Percentiles rank a stretch among this genome's conserved stretches.
phyloP scores from a whole-genome alignment of 2,329 filamentous ascomycete genomes.

The Fusarium falciforme region DNA sequence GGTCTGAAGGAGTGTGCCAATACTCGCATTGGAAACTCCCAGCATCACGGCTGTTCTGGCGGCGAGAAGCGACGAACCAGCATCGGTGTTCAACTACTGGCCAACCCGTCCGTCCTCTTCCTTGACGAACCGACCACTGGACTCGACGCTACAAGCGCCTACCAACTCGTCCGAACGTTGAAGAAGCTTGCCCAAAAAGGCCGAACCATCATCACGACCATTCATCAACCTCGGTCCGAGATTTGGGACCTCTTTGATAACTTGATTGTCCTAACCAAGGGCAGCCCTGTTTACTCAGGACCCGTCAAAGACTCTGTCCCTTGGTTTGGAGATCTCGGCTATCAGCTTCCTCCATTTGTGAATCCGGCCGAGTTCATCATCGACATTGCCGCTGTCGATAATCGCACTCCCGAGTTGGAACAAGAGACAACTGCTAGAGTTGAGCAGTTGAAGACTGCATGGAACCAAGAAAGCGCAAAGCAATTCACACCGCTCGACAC shows the following conservation, averaged over 20 bases:
- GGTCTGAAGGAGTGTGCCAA: constrained; percentile 82
- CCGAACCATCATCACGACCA: constrained; percentile 77
- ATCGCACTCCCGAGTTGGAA: constrained; percentile 75
- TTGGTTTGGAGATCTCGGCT: constrained; percentile 72
- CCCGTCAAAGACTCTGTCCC: constrained; percentile 66
- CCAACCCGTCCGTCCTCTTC: constrained; percentile 81
- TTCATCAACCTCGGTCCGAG: constrained; percentile 82
- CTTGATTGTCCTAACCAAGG: constrained; percentile 74
- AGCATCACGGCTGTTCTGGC: constrained; percentile 80
- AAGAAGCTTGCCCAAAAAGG: constrained; percentile 76
- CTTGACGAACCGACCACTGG: constrained; percentile 85
- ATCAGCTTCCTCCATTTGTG: constrained; percentile 75
- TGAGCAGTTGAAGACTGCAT: constrained; percentile 68
- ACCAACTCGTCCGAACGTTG: constrained; percentile 76
- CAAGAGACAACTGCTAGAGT: constrained; percentile 69
- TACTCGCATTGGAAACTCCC: constrained; percentile 77
- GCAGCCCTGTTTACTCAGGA: constrained; percentile 76
- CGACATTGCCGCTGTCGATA: constrained; percentile 80
- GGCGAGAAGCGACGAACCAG: constrained; percentile 82
- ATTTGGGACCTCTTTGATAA: constrained; percentile 84
- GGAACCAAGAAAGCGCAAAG: constrained; percentile 58
- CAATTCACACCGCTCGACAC: constrained; percentile 39
- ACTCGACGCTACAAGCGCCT: constrained; percentile 81
- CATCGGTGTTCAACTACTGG: constrained; percentile 82
- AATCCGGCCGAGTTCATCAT: constrained; percentile 84